These are phyloP conservation scores for Hevea brasiliensis DNA, from an alignment of 345 rosid species.

Conservation along the genomic window DNA sequence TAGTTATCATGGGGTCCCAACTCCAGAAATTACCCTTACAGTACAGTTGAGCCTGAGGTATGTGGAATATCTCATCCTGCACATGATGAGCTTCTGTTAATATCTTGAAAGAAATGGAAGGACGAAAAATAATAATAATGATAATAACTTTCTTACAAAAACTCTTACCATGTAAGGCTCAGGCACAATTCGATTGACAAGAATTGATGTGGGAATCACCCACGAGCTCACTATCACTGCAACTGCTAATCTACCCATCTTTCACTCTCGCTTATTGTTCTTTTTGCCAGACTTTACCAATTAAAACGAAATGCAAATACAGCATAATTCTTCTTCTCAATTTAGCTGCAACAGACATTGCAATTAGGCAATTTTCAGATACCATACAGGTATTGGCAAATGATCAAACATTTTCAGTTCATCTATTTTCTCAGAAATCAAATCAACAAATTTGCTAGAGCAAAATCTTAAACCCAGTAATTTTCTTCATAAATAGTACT, in stretches of 20 bases:
- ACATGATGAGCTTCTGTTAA: neutral
- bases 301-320: neutral
- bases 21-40: conserved; percentile 72
- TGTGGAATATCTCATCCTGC: conserved; percentile 96
- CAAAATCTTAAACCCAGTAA: neutral
- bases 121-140: neutral
- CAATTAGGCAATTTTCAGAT: neutral
- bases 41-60: conserved; percentile 86
- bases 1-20: conserved; percentile 99
- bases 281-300: neutral
- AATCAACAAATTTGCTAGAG: neutral
- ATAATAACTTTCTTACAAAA: neutral
- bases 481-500: neutral
- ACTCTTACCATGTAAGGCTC: conserved; percentile 78
- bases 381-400: neutral
- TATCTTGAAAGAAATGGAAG: neutral
- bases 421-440: neutral
- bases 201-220: conserved; percentile 67
- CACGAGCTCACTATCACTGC: conserved; percentile 70
- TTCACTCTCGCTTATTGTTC: neutral
- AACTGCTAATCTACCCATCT: conserved; percentile 67
- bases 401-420: neutral
- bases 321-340: neutral
- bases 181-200: conserved; percentile 70
- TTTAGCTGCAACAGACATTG: neutral